Evolutionary conservation across 2,329 filamentous ascomycete species (phyloP).

Genomic region (Calonectria pauciramosa): DNA sequence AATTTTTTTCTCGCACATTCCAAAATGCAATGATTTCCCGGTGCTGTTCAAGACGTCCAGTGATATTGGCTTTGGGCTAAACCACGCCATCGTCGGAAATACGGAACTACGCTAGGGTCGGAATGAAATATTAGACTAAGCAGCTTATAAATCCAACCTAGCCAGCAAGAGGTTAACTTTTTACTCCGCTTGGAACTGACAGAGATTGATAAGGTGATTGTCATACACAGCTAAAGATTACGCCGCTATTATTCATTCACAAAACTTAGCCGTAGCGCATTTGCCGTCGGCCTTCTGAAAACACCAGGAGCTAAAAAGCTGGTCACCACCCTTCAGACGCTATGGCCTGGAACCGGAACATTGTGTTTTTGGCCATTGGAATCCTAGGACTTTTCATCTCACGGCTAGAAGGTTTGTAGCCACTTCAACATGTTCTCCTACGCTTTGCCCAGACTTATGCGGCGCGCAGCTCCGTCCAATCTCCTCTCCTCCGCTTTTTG

Average conservation of each 20-base stretch:
- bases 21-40: neutral
- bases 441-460: neutral
- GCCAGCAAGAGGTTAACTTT: neutral
- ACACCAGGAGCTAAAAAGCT: neutral
- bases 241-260: neutral
- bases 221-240: neutral
- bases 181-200: neutral
- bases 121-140: neutral
- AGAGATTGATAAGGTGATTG: neutral
- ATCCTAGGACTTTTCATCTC: neutral
- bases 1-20: neutral
- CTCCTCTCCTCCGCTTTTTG: neutral
- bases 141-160: neutral
- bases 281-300: neutral
- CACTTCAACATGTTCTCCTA: neutral
- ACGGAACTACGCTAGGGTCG: neutral
- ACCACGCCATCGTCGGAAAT: neutral
- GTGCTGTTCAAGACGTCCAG: no score
- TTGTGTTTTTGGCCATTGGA: neutral
- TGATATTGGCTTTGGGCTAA: neutral
- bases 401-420: neutral
- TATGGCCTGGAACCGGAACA: neutral
- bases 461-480: neutral
- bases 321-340: neutral
- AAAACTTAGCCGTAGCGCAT: neutral